A percentile compares a stretch with the other conserved stretches of the same genome.
These are phyloP conservation scores for Trifolium subterraneum DNA, from an alignment of 306 rosid genomes.

Conservation along the genomic window DNA sequence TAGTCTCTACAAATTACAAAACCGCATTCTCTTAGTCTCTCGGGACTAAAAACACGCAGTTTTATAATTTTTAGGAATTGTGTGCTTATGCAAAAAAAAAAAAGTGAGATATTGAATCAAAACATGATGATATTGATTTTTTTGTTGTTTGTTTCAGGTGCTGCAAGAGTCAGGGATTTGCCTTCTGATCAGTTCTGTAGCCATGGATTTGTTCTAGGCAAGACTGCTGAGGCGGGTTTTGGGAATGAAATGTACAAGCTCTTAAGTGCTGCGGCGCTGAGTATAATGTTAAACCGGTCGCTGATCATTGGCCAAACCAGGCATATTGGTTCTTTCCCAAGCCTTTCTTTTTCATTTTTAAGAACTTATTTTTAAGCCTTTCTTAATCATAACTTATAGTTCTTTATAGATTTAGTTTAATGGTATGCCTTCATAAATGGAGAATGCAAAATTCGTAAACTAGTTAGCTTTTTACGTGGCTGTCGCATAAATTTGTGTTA, in stretches of 20 bases:
- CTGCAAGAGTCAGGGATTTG: conserved; percentile 68
- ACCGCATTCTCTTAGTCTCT: no score
- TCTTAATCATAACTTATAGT: conserved; percentile 4
- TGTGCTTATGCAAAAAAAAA: conserved; percentile 18
- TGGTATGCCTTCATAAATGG: conserved; percentile 8
- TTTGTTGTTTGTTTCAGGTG: conserved; percentile 72
- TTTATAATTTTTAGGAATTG: no score
- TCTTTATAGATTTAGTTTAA: conserved; percentile 29
- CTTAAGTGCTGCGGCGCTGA: conserved; percentile 82
- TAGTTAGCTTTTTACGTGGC: background rate
- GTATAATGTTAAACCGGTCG: conserved; percentile 94
- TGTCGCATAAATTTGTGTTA: background rate
- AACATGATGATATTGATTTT: conserved; percentile 17
- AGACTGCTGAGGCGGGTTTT: conserved; percentile 93
- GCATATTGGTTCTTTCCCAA: conserved; percentile 97
- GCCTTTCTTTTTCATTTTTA: conserved; percentile 69
- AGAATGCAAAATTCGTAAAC: background rate
- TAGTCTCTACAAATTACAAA: no score
- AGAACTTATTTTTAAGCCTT: conserved; percentile 8
- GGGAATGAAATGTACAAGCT: conserved; percentile 99
- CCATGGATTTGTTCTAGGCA: conserved; percentile 90
- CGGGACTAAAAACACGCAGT: no score
- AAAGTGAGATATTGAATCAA: conserved; percentile 32
- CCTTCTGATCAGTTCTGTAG: conserved; percentile 81
- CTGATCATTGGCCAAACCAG: conserved; percentile 99